Percentiles rank a stretch among this genome's conserved stretches.
Conservation (phyloP, 345 rosid genomes). For the sweet orange (Citrus sinensis) region DNA sequence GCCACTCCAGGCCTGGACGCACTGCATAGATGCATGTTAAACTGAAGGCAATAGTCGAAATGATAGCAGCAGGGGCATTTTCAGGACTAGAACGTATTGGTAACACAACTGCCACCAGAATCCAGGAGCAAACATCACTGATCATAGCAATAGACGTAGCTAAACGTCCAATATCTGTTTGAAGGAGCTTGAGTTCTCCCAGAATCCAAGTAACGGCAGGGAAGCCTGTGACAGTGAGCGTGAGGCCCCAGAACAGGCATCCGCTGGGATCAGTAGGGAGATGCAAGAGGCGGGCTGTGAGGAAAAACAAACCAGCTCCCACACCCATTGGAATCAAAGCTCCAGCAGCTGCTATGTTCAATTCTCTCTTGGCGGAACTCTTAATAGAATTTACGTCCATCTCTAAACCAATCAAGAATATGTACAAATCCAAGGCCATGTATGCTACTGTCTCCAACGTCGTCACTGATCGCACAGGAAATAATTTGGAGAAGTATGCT, state of each 20-base stretch:
- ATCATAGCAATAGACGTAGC: slow-evolving; percentile 49
- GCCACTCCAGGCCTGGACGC: slow-evolving; percentile 42
- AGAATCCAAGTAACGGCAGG: slow-evolving; percentile 53
- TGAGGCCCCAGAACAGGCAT: slow-evolving; percentile 45
- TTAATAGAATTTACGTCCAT: slow-evolving; percentile 17
- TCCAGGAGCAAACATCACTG: slow-evolving; percentile 53
- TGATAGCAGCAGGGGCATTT: slow-evolving; percentile 1
- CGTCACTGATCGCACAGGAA: slow-evolving; percentile 19
- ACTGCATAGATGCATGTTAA: slow-evolving; percentile 31
- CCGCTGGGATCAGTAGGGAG: slow-evolving; percentile 1
- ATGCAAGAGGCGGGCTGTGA: slow-evolving; percentile 9
- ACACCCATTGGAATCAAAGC: slow-evolving; percentile 28
- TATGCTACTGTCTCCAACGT: slow-evolving; percentile 27
- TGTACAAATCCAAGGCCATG: slow-evolving; percentile 21
- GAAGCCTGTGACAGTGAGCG: slow-evolving; percentile 53
- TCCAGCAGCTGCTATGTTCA: slow-evolving; percentile 35
- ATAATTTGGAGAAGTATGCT: background rate
- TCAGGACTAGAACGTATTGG: slow-evolving; percentile 3
- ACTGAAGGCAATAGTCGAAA: slow-evolving; percentile 26
- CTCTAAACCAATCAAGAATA: slow-evolving; percentile 33
- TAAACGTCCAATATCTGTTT: slow-evolving; percentile 46
- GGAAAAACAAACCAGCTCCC: slow-evolving; percentile 38
- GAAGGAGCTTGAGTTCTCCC: slow-evolving; percentile 63
- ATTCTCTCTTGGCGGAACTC: slow-evolving; percentile 8
- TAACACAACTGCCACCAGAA: slow-evolving; percentile 28